Conservation (phyloP, 164 flowering plant species). For the Santalum album region DNA sequence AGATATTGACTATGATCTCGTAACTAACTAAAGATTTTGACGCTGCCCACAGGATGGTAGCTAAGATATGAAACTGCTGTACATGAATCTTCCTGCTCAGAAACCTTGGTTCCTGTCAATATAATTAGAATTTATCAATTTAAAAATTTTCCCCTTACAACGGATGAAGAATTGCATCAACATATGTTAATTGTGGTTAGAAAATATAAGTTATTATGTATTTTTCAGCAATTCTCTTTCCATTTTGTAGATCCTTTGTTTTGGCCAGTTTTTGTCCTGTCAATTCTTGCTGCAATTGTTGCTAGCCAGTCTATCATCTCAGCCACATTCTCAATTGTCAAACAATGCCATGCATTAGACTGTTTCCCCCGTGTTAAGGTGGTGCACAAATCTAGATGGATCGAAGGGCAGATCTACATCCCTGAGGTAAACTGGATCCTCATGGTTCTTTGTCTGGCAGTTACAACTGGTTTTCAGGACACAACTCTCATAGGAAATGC, state of each 20-base stretch:
- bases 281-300: conserved; percentile 54
- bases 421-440: conserved; percentile 79
- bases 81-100: background rate
- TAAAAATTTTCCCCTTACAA: background rate
- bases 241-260: conserved; percentile 32
- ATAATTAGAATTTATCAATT: background rate
- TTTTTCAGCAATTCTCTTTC: background rate
- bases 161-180: background rate
- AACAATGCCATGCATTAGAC: conserved; percentile 60
- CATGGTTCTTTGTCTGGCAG: conserved; percentile 47
- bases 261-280: conserved; percentile 55
- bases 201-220: background rate
- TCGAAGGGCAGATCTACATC: conserved; percentile 50
- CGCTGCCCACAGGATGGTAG: too few species aligned
- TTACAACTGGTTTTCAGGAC: conserved; percentile 45
- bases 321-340: conserved; percentile 52
- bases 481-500: conserved; percentile 52
- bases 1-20: too few species aligned
- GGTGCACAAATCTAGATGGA: conserved; percentile 49
- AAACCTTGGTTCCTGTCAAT: background rate
- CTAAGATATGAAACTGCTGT: background rate
- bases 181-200: background rate
- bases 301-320: conserved; percentile 63
- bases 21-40: too few species aligned
- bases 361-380: conserved; percentile 76